Percentiles rank a stretch among this genome's conserved stretches.
Evolutionary conservation across 768 basidiomycete species (phyloP).

Genomic region (Naematelia encephala): DNA sequence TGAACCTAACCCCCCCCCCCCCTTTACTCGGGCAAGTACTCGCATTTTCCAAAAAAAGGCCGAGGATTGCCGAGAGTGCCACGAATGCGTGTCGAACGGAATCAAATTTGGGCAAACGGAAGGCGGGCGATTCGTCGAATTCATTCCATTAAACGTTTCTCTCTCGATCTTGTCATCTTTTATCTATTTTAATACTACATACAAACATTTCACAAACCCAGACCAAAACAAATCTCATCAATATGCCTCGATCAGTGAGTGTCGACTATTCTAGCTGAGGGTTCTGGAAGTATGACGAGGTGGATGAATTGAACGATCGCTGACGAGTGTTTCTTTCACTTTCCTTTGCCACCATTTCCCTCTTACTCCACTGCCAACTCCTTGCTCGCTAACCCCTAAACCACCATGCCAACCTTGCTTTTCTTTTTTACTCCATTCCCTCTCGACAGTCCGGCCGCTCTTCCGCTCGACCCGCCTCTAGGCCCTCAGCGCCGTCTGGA

Average conservation of each 20-base stretch:
- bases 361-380: too few relatives aligned
- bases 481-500: constrained; percentile 32
- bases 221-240: constrained; percentile 4
- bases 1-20: neutral
- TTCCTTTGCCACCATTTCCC: constrained; percentile 14
- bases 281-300: neutral
- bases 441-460: constrained; percentile 26
- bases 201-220: too few relatives aligned
- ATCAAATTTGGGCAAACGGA: neutral
- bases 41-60: neutral
- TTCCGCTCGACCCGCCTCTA: constrained; percentile 44
- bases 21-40: neutral
- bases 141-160: neutral
- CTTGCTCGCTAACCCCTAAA: too few relatives aligned
- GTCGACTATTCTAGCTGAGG: neutral
- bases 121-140: neutral
- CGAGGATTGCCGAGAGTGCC: neutral
- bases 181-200: neutral
- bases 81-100: neutral
- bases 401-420: constrained; percentile 6
- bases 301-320: neutral
- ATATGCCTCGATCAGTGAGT: constrained; percentile 43
- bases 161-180: neutral
- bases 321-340: constrained; percentile 2
- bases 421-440: neutral